Evolutionary conservation across 495 filamentous ascomycete species (phyloP).

Genomic region (Tetracladium setigerum): DNA sequence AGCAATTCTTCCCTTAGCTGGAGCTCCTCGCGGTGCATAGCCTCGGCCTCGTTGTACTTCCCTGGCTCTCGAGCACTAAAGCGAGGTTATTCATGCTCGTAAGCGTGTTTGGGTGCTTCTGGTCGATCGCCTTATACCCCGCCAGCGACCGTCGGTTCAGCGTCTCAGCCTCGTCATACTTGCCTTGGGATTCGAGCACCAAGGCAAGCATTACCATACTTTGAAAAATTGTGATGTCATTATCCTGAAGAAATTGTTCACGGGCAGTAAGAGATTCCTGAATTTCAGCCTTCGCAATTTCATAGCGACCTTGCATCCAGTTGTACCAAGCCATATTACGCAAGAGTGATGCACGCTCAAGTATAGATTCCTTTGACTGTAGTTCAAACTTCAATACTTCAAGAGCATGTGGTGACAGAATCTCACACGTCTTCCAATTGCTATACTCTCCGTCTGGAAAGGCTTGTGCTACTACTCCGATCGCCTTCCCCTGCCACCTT

Average conservation of each 20-base stretch:
- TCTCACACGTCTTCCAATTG: slow-evolving; percentile 25
- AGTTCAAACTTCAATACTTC: slow-evolving; percentile 10
- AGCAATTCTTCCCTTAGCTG: slow-evolving; percentile 18
- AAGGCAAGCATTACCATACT: slow-evolving; percentile 3
- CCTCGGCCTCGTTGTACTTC: slow-evolving; percentile 15
- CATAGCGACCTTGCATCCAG: slow-evolving; percentile 9
- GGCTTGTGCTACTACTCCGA: slow-evolving; percentile 1
- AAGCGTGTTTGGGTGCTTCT: slow-evolving; percentile 1
- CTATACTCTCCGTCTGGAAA: slow-evolving; percentile 22
- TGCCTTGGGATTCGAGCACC: neutral
- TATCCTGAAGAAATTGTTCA: neutral
- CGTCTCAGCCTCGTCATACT: slow-evolving; percentile 7
- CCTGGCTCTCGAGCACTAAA: neutral
- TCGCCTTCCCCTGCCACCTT: slow-evolving; percentile 8
- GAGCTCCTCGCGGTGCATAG: slow-evolving; percentile 13
- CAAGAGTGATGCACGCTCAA: slow-evolving; percentile 7
- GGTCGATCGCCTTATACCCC: slow-evolving; percentile 2
- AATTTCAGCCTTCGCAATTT: slow-evolving; percentile 3
- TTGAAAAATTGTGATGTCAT: slow-evolving; percentile 1
- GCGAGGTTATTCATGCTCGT: too few relatives aligned
- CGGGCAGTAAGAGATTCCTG: slow-evolving; percentile 10
- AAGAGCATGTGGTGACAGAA: slow-evolving; percentile 23
- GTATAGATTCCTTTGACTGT: slow-evolving; percentile 4
- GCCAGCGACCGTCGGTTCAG: neutral
- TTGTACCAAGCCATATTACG: slow-evolving; percentile 14